Percentiles rank a stretch among this genome's conserved stretches.
phyloP scores from a whole-genome alignment of 2,329 filamentous ascomycete species.

The Teratosphaeria destructans region DNA sequence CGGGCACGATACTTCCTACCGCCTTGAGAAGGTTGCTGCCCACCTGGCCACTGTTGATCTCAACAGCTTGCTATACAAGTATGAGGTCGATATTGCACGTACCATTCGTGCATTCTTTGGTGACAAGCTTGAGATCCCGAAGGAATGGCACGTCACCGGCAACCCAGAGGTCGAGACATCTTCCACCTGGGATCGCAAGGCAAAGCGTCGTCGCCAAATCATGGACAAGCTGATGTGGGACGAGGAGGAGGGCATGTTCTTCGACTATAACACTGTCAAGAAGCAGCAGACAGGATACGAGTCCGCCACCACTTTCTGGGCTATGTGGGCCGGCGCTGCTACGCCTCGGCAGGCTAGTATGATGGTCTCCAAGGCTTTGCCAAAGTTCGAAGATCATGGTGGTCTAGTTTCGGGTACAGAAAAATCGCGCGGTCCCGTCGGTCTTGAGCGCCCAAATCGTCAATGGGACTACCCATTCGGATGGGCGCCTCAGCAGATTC shows the following conservation, averaged over 20 bases:
- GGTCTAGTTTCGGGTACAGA: slow-evolving; percentile 84
- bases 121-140: slow-evolving; percentile 71
- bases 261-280: slow-evolving; percentile 85
- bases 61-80: slow-evolving; percentile 92
- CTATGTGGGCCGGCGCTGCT: slow-evolving; percentile 87
- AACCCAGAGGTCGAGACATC: slow-evolving; percentile 65
- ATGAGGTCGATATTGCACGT: slow-evolving; percentile 84
- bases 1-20: slow-evolving; percentile 92
- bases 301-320: slow-evolving; percentile 89
- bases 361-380: slow-evolving; percentile 71
- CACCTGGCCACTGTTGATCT: slow-evolving; percentile 88
- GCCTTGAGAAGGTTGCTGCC: slow-evolving; percentile 76
- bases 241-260: slow-evolving; percentile 86
- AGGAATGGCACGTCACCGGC: slow-evolving; percentile 63
- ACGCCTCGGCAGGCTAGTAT: slow-evolving; percentile 75
- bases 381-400: slow-evolving; percentile 77
- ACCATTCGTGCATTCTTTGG: slow-evolving; percentile 76
- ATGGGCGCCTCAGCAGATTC: slow-evolving; percentile 97
- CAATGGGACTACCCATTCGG: slow-evolving; percentile 99
- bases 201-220: slow-evolving; percentile 68
- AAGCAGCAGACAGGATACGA: slow-evolving; percentile 77
- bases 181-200: slow-evolving; percentile 79
- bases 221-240: slow-evolving; percentile 96
- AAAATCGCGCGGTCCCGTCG: slow-evolving; percentile 70
- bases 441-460: slow-evolving; percentile 76